Evolutionary conservation across 2,329 filamentous ascomycete genomes (phyloP).

Genomic region (Cladophialophora chaetospira): DNA sequence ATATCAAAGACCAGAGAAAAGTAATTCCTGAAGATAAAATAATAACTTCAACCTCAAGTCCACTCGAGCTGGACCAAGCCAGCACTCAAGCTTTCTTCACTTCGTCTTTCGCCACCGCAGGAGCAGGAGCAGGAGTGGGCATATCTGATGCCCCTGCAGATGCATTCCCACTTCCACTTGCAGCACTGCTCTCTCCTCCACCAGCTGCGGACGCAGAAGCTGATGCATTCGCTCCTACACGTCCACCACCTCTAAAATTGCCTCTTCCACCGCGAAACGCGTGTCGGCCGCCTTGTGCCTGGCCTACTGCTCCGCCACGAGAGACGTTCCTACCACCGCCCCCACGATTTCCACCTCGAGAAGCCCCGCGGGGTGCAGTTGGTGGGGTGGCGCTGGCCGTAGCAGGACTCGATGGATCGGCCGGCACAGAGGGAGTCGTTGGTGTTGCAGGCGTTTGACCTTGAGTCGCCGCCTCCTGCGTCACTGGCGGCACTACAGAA

Average conservation of each 20-base stretch:
- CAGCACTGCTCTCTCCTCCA: background rate
- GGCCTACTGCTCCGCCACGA: conserved; percentile 10
- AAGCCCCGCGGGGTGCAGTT: conserved; percentile 1
- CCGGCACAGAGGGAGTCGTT: conserved; percentile 6
- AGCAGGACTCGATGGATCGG: conserved; percentile 3
- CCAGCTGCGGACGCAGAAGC: background rate
- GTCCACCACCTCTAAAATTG: conserved; percentile 2
- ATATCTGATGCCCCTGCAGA: background rate
- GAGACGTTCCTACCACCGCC: conserved; percentile 26
- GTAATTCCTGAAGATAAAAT: too few species aligned
- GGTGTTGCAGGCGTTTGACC: background rate
- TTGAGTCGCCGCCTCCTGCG: background rate
- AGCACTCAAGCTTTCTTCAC: conserved; percentile 13
- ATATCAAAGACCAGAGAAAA: too few species aligned
- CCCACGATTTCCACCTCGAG: conserved; percentile 31
- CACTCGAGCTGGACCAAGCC: background rate
- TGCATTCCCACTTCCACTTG: conserved; percentile 3
- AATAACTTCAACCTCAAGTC: too few species aligned
- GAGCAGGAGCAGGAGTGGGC: background rate
- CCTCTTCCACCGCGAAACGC: conserved; percentile 18
- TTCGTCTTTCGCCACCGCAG: conserved; percentile 11
- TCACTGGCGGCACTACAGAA: background rate
- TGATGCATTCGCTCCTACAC: background rate
- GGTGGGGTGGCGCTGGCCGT: conserved; percentile 18
- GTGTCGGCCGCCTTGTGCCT: conserved; percentile 19